A percentile compares a stretch with the other conserved stretches of the same genome.
Conservation (phyloP, 305 asterid species). For the Fraxinus angustifolia region DNA sequence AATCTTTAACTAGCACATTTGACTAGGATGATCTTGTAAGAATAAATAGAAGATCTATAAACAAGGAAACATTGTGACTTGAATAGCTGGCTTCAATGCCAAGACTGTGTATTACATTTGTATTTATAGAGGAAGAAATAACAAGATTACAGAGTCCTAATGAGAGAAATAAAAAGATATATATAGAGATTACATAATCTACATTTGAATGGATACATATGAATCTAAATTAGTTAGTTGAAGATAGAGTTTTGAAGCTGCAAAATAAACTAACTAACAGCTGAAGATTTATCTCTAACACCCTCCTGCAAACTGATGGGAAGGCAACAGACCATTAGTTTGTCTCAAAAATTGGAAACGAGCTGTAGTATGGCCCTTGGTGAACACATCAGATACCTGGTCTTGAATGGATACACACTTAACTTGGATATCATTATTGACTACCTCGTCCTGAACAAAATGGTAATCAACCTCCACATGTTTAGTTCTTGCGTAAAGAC, state of each 20-base stretch:
- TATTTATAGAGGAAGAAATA: too few species aligned
- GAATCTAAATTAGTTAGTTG: too few species aligned
- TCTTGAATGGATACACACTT: not conserved
- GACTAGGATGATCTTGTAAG: too few species aligned
- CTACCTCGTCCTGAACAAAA: not conserved
- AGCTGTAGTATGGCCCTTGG: not conserved
- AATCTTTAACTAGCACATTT: too few species aligned
- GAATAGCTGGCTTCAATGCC: not conserved
- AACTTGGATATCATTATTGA: not conserved
- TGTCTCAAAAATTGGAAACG: not conserved
- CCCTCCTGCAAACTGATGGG: not conserved
- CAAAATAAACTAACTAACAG: too few species aligned
- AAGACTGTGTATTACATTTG: not conserved
- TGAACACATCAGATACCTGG: not conserved
- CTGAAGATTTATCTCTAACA: not conserved
- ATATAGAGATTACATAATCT: not conserved
- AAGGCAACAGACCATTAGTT: not conserved
- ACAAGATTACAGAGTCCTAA: not conserved
- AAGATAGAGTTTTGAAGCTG: too few species aligned
- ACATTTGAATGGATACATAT: too few species aligned
- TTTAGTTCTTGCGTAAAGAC: not conserved
- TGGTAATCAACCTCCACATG: not conserved
- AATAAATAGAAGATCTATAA: too few species aligned
- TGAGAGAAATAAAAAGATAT: not conserved
- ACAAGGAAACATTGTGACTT: not conserved